Evolutionary conservation across 2,329 filamentous ascomycete genomes (phyloP), one percentile per base, ranked within the genome.

Genomic region (Phialocephala sp.): DNA sequence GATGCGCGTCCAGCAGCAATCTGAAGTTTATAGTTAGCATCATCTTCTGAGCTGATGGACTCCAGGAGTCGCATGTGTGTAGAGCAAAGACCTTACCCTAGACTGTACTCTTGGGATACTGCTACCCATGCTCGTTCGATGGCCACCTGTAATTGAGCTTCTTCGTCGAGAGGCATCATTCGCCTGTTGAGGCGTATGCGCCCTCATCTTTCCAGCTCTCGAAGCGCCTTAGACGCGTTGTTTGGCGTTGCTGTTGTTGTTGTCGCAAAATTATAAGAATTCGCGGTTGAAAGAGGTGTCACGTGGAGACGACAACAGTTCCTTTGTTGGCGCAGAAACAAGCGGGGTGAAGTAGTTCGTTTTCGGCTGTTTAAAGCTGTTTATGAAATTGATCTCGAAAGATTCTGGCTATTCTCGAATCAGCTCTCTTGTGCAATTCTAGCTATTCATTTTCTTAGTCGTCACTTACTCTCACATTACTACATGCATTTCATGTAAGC

Each of bases 1-100:
- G 70, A 81, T 1, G 83, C 78, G 62, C 84, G 82, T 61, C 84
- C 82, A 1, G 81, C 79, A 8, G 82, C 78, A 66, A 83, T 73
- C 76, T 77, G 62, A 6, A 32, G 20, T 15, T 6, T 39, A 55
- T 12, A 20, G 59, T 66, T 12, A 65, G 61, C 35, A 41, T 41
- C 52, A 9, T 5, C 47, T 22, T 12, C 6, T 59, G 45, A 12
- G 54, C 27, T 35, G 24, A 27, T 20, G 11, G 2, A 41, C 5
- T 9, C n/a, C 15, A 52, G 9, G 22, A 8, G 20, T 15, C 24
- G 47, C 22, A 2, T 20, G 2, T 27, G 56, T 15, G 35, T 35
- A 43, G 4, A 20, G 47, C 37, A 39, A 47, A 59, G 39, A 62
- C 67, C 71, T 64, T 62, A 74, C 73, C 62, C 74, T 76, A 18